These are phyloP conservation scores for Cucumis melo DNA, from an alignment of 306 rosid species.

Conservation along the genomic window DNA sequence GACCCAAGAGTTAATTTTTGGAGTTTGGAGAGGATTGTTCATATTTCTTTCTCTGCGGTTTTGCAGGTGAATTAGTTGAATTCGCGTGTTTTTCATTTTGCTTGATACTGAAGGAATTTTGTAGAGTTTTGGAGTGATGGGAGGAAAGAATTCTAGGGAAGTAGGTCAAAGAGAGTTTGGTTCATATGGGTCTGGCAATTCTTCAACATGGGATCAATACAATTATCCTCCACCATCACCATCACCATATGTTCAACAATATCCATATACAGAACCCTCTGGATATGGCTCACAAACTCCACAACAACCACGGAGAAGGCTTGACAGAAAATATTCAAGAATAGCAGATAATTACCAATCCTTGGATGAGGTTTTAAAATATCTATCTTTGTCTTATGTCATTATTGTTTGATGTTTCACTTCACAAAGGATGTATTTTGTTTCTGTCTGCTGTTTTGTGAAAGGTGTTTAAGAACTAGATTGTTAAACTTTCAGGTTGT, in stretches of 20 bases:
- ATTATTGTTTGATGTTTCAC: background rate
- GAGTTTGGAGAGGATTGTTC: background rate
- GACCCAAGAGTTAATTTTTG: background rate
- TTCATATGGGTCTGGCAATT: constrained; percentile 17
- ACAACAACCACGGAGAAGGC: constrained; percentile 26
- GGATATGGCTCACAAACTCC: constrained; percentile 19
- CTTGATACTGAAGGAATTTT: background rate
- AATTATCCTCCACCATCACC: constrained; percentile 29
- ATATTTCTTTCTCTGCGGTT: background rate
- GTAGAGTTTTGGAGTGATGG: background rate
- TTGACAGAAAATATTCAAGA: constrained; percentile 53
- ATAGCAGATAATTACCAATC: constrained; percentile 73
- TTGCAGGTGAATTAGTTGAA: background rate
- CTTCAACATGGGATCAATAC: background rate
- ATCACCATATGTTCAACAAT: constrained; percentile 27
- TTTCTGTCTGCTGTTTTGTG: too few relatives aligned
- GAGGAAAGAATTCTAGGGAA: constrained; percentile 33
- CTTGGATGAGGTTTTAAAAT: constrained; percentile 55
- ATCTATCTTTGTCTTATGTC: background rate
- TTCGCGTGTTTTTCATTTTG: background rate
- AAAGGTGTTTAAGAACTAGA: background rate
- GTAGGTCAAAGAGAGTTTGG: constrained; percentile 21
- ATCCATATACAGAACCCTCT: constrained; percentile 18
- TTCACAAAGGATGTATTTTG: too few relatives aligned
- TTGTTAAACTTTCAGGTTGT: background rate